A percentile compares a stretch with the other conserved stretches of the same genome.
These are phyloP conservation scores for Calonectria montana DNA, from an alignment of 2,329 filamentous ascomycete species.

Conservation along the genomic window DNA sequence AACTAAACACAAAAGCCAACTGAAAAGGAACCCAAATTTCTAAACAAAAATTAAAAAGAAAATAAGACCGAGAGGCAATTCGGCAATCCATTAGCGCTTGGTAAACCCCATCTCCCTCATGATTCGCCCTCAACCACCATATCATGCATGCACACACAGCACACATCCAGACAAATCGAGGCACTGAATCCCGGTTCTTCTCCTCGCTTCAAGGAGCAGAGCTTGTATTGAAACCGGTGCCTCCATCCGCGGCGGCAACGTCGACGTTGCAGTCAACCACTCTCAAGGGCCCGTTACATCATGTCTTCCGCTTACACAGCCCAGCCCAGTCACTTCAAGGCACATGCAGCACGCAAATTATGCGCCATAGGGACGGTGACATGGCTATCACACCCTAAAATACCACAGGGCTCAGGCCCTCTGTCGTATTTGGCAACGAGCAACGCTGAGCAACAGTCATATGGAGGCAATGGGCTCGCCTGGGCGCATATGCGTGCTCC, in stretches of 20 bases:
- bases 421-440: background rate
- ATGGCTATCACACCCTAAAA: background rate
- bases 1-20: background rate
- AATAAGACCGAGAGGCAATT: background rate
- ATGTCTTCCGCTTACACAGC: background rate
- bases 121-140: background rate
- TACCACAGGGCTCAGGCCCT: background rate
- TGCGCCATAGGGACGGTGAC: background rate
- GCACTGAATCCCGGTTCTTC: background rate
- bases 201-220: background rate
- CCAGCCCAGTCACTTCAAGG: background rate
- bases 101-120: background rate
- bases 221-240: background rate
- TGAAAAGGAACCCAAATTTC: too few species aligned
- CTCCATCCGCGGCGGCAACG: background rate
- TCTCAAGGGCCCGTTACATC: background rate
- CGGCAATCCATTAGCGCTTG: background rate
- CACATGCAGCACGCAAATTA: background rate
- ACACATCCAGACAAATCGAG: background rate
- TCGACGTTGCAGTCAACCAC: background rate
- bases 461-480: background rate
- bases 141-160: background rate
- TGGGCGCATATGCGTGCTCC: constrained; percentile 6
- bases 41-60: background rate
- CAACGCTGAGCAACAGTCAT: constrained; percentile 8